phyloP scores from a whole-genome alignment of 2,329 filamentous ascomycete species.

The Trichoderma sp. region DNA sequence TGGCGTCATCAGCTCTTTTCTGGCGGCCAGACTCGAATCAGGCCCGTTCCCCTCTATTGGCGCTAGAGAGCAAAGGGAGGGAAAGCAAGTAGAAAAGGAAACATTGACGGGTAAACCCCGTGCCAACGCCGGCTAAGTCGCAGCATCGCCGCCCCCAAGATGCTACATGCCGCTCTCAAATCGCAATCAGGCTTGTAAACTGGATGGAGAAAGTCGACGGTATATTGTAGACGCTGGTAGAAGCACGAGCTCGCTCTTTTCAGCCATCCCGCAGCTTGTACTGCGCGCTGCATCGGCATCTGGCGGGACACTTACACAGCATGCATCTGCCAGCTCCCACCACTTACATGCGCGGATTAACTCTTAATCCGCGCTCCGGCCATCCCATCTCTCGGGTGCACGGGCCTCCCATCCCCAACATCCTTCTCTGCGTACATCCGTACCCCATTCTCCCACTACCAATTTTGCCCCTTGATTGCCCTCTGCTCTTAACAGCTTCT shows the following conservation, averaged over 20 bases:
- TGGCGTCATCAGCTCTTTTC: not conserved
- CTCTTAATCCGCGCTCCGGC: constrained; percentile 28
- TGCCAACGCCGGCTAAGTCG: constrained; percentile 39
- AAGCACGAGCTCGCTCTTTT: not conserved
- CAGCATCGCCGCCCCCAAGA: constrained; percentile 28
- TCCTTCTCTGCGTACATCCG: constrained; percentile 35
- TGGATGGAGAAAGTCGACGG: not conserved
- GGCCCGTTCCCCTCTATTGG: not conserved
- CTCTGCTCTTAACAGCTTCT: constrained; percentile 44
- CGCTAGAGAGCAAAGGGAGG: constrained; percentile 8
- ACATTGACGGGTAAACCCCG: constrained; percentile 38
- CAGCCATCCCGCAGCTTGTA: not conserved
- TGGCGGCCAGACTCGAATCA: not conserved
- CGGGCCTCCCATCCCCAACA: constrained; percentile 37
- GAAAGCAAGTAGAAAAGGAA: not conserved
- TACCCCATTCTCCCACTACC: constrained; percentile 44
- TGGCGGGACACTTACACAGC: not conserved
- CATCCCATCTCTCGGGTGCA: constrained; percentile 31
- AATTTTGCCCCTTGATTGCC: constrained; percentile 47
- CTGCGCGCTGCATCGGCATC: not conserved
- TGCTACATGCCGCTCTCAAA: constrained; percentile 8
- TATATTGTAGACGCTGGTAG: not conserved
- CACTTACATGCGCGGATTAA: constrained; percentile 26
- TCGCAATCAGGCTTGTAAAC: not conserved
- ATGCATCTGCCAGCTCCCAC: not conserved